phyloP scores from a whole-genome alignment of 169 alveolate genomes.

The Eimeria tenella region DNA sequence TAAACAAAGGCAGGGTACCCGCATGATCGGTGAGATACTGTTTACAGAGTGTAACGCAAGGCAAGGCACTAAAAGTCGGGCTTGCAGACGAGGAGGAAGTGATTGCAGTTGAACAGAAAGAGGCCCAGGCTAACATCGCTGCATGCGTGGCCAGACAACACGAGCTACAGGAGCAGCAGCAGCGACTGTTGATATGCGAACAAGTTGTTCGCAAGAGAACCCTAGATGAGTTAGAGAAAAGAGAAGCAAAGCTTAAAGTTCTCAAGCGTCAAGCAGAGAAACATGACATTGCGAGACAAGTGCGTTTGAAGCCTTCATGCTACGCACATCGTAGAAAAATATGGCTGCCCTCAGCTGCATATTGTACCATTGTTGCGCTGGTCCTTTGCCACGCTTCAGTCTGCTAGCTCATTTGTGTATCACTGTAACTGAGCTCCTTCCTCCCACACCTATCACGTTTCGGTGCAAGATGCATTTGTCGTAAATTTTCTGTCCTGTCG shows the following conservation, averaged over 20 bases:
- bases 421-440: neutral
- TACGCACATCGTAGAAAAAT: no score
- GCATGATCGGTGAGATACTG: neutral
- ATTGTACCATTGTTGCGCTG: no score
- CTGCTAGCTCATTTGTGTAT: neutral
- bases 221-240: constrained; percentile 60
- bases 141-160: constrained; percentile 35
- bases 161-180: constrained; percentile 74
- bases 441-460: no score
- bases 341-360: no score
- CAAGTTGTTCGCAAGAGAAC: constrained; percentile 64
- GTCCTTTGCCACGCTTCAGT: no score
- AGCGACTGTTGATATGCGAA: constrained; percentile 56
- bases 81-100: constrained; percentile 68
- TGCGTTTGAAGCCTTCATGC: neutral
- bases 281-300: constrained; percentile 46
- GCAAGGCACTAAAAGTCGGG: constrained; percentile 53
- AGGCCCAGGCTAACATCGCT: constrained; percentile 58
- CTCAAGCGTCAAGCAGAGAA: constrained; percentile 72
- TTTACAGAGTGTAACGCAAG: constrained; percentile 53
- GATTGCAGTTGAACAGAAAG: constrained; percentile 67
- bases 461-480: no score
- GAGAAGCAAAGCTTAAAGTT: constrained; percentile 52
- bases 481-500: no score
- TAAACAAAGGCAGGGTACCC: no score